Conservation (phyloP, 495 filamentous ascomycete genomes). For the Coniosporium apollinis region DNA sequence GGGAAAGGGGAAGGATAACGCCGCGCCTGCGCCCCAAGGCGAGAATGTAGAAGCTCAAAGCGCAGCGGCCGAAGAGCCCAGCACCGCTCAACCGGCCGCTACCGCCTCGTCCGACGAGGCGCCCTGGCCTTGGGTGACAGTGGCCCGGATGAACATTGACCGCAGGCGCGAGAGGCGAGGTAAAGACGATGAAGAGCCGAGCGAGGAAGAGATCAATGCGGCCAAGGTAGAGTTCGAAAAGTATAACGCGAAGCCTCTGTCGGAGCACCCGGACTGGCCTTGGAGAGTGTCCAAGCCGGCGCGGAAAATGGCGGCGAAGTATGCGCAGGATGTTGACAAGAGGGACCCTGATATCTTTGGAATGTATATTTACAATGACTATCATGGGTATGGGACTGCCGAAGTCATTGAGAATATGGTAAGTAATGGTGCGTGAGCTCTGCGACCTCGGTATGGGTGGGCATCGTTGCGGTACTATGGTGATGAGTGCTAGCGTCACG, state of each 20-base stretch:
- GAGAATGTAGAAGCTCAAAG: not conserved
- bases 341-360: slow-evolving; percentile 4
- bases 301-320: slow-evolving; percentile 1
- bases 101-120: too few species aligned
- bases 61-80: not conserved
- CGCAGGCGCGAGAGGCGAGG: too few species aligned
- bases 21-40: not conserved
- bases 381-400: slow-evolving; percentile 4
- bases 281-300: slow-evolving; percentile 1
- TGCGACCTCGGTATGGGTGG: not conserved
- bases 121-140: too few species aligned
- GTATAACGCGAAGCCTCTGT: not conserved
- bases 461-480: too few species aligned
- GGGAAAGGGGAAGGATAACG: not conserved
- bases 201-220: not conserved
- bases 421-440: not conserved
- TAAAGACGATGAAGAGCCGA: slow-evolving; percentile 1
- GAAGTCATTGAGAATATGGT: slow-evolving; percentile 7
- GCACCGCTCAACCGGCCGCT: too few species aligned
- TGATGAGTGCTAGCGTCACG: too few species aligned
- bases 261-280: slow-evolving; percentile 2
- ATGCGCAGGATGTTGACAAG: not conserved
- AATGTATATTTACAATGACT: slow-evolving; percentile 9
- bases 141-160: too few species aligned
- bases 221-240: not conserved